phyloP scores from a whole-genome alignment of 2,329 filamentous ascomycete species.

The Botrytis fragariae region DNA sequence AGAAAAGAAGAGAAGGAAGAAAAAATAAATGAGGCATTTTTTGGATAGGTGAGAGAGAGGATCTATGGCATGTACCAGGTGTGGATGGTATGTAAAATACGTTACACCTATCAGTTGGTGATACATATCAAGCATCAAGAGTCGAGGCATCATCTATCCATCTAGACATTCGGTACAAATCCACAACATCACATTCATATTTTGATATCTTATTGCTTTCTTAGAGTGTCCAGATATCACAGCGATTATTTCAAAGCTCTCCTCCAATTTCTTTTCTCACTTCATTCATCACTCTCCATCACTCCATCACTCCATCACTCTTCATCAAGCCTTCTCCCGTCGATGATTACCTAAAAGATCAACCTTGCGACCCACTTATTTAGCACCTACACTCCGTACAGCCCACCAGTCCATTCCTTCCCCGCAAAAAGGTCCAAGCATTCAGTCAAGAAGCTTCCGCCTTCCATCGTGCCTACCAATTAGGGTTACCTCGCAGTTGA shows the following conservation, averaged over 20 bases:
- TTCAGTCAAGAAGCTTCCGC: not conserved
- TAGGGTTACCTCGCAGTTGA: not conserved
- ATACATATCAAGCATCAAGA: not conserved
- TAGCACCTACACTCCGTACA: not conserved
- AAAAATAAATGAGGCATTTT: no score
- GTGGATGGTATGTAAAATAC: not conserved
- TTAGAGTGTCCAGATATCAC: not conserved
- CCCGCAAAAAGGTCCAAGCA: constrained; percentile 13
- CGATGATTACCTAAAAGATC: not conserved
- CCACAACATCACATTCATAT: not conserved
- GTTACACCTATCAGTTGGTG: not conserved
- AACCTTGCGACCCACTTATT: not conserved
- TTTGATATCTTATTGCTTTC: not conserved
- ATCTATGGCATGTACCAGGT: no score
- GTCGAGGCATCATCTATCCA: not conserved
- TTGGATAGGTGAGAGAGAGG: not conserved
- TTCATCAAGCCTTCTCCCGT: not conserved
- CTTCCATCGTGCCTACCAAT: not conserved
- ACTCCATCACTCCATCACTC: not conserved
- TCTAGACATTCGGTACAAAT: not conserved
- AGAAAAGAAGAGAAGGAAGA: no score
- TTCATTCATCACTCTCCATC: not conserved
- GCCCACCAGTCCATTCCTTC: not conserved
- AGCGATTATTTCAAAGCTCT: no score
- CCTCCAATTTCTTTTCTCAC: not conserved